These are phyloP conservation scores for Podospora australis DNA, from an alignment of 495 filamentous ascomycete genomes.

Conservation along the genomic window DNA sequence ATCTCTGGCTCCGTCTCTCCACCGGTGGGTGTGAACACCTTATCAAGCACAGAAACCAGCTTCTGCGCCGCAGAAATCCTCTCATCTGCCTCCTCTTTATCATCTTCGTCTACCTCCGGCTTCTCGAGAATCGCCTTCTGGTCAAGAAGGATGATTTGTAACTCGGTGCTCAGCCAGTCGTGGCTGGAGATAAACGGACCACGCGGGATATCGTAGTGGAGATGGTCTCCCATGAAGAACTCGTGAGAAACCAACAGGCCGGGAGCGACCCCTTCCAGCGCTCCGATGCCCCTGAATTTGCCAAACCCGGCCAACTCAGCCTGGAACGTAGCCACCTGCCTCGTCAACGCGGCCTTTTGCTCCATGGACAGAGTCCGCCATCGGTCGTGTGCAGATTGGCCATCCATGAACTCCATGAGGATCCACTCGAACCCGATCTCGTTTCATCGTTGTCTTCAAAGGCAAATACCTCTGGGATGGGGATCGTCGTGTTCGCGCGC, in stretches of 20 bases:
- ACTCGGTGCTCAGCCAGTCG: constrained; percentile 13
- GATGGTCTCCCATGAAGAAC: constrained; percentile 18
- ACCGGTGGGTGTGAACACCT: constrained; percentile 9
- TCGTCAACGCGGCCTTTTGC: constrained; percentile 29
- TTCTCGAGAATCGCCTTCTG: constrained; percentile 3
- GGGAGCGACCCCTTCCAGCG: constrained; percentile 1
- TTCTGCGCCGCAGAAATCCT: constrained; percentile 6
- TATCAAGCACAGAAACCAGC: constrained; percentile 11
- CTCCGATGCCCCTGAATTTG: constrained; percentile 30
- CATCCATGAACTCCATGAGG: constrained; percentile 37
- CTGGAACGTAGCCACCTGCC: constrained; percentile 30
- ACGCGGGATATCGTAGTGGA: constrained; percentile 12
- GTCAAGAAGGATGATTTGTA: constrained; percentile 11
- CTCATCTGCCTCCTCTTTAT: constrained; percentile 14
- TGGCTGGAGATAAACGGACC: constrained; percentile 18
- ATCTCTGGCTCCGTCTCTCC: constrained; percentile 12
- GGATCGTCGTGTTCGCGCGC: constrained; percentile 31
- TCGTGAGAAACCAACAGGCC: constrained; percentile 8
- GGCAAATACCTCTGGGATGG: constrained; percentile 35
- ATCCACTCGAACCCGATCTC: constrained; percentile 47
- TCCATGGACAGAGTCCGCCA: constrained; percentile 34
- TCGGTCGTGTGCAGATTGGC: constrained; percentile 28
- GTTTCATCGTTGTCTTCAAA: constrained; percentile 36
- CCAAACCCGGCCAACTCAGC: constrained; percentile 14
- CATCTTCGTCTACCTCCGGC: constrained; percentile 15